Base-by-base conservation (phyloP, 2,329 filamentous ascomycete genomes). In the Aureobasidium sp. region DNA sequence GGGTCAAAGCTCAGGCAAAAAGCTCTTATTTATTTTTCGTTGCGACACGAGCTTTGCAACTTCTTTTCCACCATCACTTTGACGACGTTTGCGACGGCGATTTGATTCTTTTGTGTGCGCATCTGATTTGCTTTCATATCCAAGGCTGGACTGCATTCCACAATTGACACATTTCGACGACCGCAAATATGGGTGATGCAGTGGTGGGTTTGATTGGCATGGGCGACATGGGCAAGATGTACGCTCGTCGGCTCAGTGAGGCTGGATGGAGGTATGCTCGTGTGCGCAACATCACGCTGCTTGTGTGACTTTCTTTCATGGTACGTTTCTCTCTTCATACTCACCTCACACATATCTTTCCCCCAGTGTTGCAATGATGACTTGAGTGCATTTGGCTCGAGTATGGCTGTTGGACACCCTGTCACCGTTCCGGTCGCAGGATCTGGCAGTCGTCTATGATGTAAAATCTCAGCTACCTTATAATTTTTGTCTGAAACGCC, bases 321-420 rank as follows among this genome's bases (percentile, higher is more conserved):
- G 68, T 71, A 68, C 66, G 70, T 64, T 56, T 39, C 35, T 52
- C 59, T 42, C 37, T 37, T 25, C 6, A 3, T 7, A 8, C 45
- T 42, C 55, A 48, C 47, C 56, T 54, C 39, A 51, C 35, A 29
- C 55, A 35, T 47, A 24, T 35, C 34, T 14, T 54, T 35, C n/a
- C 12, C 45, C 55, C 57, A 55, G 54, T 53, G 56, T 63, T 71
- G 70, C 70, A 69, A 90, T 94, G 91, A 97, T 97, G 91, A 97
- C 91, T 89, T 91, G 91, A 97, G 91, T 90, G 91, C 91, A 97
- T 97, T 97, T 97, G 91, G 91, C 91, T 97, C 89, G 91, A 97
- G 91, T 79, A 95, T 90, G 82, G 83, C 76, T 72, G 75, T 77
- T 74, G 73, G 74, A 71, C 65, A 71, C 72, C 75, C 76, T 76